phyloP scores from a whole-genome alignment of 306 rosid genomes.

The Neltuma alba region DNA sequence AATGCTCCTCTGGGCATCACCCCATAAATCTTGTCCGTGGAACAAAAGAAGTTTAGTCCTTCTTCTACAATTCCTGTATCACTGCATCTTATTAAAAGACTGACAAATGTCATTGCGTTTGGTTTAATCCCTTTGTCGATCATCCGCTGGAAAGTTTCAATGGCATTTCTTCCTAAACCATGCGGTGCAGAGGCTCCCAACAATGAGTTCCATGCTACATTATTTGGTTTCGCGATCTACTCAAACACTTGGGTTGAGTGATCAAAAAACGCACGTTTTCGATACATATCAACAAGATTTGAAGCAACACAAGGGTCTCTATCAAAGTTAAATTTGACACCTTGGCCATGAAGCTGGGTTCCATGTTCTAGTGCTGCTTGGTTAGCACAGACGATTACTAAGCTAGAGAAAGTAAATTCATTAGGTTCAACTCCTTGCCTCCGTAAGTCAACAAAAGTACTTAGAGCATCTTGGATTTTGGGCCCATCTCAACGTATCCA shows the following conservation, averaged over 20 bases:
- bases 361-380: slow-evolving; percentile 61
- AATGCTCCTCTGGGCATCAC: slow-evolving; percentile 60
- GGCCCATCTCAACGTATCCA: slow-evolving; percentile 54
- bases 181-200: slow-evolving; percentile 53
- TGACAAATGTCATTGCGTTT: slow-evolving; percentile 52
- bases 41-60: slow-evolving; percentile 50
- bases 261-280: slow-evolving; percentile 59
- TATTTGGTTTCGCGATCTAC: slow-evolving; percentile 43
- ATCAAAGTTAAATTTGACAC: slow-evolving; percentile 52
- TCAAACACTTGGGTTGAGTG: slow-evolving; percentile 46
- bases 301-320: slow-evolving; percentile 53
- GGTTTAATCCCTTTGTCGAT: slow-evolving; percentile 45
- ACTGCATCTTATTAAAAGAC: slow-evolving; percentile 62
- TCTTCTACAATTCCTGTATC: slow-evolving; percentile 59
- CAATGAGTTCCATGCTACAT: slow-evolving; percentile 56
- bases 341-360: slow-evolving; percentile 62
- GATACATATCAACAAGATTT: slow-evolving; percentile 63
- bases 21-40: slow-evolving; percentile 57
- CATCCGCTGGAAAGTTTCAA: slow-evolving; percentile 47
- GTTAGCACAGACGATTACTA: slow-evolving; percentile 63
- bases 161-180: slow-evolving; percentile 56
- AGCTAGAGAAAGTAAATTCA: slow-evolving; percentile 66
- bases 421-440: slow-evolving; percentile 54
- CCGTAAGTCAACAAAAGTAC: slow-evolving; percentile 46
- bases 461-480: slow-evolving; percentile 44